These are phyloP conservation scores for Globisporangium splendens DNA, from an alignment of 352 stramenopile species.

Conservation along the genomic window DNA sequence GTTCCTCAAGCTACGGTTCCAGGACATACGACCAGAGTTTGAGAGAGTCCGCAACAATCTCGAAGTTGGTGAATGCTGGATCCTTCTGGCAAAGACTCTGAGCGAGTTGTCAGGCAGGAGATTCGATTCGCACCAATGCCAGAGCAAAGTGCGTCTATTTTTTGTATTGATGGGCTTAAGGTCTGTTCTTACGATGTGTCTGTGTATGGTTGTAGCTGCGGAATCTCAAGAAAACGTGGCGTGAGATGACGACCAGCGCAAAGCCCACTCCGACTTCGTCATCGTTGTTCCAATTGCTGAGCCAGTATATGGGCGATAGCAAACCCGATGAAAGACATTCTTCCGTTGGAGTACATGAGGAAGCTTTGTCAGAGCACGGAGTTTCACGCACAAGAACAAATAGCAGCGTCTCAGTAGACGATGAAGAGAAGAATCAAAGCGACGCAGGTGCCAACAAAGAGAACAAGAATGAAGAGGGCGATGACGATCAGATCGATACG, in stretches of 20 bases:
- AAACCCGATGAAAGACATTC: neutral
- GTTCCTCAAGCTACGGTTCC: constrained; percentile 11
- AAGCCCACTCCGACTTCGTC: neutral
- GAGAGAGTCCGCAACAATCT: constrained; percentile 14
- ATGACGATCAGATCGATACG: no score
- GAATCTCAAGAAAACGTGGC: constrained; percentile 13
- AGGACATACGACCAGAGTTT: constrained; percentile 7
- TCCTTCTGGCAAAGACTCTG: constrained; percentile 8
- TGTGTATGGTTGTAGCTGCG: constrained; percentile 5
- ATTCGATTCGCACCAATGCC: constrained; percentile 17
- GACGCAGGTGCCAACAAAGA: no score
- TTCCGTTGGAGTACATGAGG: no score
- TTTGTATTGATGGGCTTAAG: neutral
- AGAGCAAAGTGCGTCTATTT: constrained; percentile 13
- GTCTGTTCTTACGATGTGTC: neutral
- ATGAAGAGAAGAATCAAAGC: no score
- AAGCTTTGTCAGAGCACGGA: no score
- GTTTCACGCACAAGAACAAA: no score
- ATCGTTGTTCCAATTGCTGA: neutral
- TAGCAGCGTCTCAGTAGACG: no score
- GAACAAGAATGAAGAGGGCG: no score
- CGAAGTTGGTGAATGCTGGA: constrained; percentile 13
- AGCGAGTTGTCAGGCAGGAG: constrained; percentile 4
- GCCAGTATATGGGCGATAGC: neutral
- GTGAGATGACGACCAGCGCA: constrained; percentile 5